A percentile compares a stretch with the other conserved stretches of the same genome.
Conservation (phyloP, 2,329 filamentous ascomycete genomes). For the Ophiostoma angusticollis region DNA sequence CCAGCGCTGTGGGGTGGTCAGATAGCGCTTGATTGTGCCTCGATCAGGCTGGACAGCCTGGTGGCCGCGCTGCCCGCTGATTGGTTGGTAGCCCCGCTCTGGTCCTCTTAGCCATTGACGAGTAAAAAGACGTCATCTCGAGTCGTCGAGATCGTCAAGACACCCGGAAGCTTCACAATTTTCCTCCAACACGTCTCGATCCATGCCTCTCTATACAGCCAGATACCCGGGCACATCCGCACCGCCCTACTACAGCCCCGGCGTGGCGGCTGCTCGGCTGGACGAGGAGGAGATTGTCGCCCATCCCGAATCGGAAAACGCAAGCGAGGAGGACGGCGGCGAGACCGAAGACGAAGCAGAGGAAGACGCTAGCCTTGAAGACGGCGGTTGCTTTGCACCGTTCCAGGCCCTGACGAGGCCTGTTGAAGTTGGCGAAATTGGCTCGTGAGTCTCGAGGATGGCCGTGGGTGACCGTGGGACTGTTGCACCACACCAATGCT, state of each 20-base stretch:
- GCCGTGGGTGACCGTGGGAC: no score
- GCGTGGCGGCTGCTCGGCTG: not conserved
- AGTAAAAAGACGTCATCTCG: conserved; percentile 5
- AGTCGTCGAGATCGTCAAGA: not conserved
- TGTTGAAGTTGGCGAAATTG: conserved; percentile 30
- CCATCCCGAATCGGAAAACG: no score
- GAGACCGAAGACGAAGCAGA: not conserved
- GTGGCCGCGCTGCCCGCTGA: no score
- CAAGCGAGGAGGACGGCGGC: no score
- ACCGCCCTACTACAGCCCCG: not conserved
- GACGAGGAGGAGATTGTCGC: conserved; percentile 3
- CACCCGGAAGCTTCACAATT: not conserved
- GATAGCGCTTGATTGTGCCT: no score
- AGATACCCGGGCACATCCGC: conserved; percentile 3
- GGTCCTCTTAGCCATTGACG: no score
- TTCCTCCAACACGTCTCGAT: not conserved
- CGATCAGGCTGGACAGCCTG: no score
- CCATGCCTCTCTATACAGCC: conserved; percentile 7
- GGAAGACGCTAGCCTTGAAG: no score
- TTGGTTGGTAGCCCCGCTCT: no score
- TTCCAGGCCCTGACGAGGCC: conserved; percentile 27
- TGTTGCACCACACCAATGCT: no score
- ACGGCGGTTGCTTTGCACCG: conserved; percentile 25
- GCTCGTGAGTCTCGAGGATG: conserved; percentile 23
- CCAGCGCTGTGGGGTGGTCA: no score